A percentile compares a stretch with the other conserved stretches of the same genome.
Conservation (phyloP, 495 filamentous ascomycete species). For the Rhypophila decipiens region DNA sequence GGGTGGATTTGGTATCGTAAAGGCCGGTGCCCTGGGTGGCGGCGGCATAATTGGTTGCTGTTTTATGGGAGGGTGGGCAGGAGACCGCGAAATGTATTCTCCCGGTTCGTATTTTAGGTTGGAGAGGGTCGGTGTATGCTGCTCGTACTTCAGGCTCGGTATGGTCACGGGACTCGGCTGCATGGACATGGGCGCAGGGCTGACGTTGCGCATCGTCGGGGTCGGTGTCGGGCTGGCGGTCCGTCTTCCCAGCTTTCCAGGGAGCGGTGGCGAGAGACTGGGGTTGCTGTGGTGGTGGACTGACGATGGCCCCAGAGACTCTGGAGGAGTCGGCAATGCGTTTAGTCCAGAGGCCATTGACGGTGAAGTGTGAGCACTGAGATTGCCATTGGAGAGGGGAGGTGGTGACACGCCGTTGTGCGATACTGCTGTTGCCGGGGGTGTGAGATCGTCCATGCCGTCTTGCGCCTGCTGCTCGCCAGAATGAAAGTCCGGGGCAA, state of each 20-base stretch:
- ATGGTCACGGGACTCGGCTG: constrained; percentile 12
- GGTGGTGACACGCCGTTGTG: constrained; percentile 9
- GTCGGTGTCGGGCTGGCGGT: constrained; percentile 17
- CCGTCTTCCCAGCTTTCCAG: not conserved
- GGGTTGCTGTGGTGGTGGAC: constrained; percentile 5
- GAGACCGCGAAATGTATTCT: no score
- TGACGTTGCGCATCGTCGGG: constrained; percentile 13
- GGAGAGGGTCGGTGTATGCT: constrained; percentile 4
- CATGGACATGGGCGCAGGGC: constrained; percentile 7
- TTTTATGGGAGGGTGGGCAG: no score
- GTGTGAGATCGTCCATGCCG: constrained; percentile 11
- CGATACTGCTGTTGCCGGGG: constrained; percentile 11
- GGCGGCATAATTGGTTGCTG: constrained; percentile 16
- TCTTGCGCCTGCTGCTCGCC: constrained; percentile 16
- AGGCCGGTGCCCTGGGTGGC: constrained; percentile 20
- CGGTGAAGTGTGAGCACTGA: not conserved
- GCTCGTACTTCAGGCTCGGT: constrained; percentile 14
- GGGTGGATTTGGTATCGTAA: constrained; percentile 32
- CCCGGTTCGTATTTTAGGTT: constrained; percentile 16
- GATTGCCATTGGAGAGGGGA: not conserved
- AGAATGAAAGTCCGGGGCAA: constrained; percentile 41
- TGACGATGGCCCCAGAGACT: constrained; percentile 18
- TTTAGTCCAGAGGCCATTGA: not conserved
- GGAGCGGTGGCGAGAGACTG: constrained; percentile 14
- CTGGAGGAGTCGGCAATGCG: constrained; percentile 24